A percentile compares a stretch with the other conserved stretches of the same genome.
Conservation (phyloP, 2,329 filamentous ascomycete genomes). For the Ophiostoma quercus region DNA sequence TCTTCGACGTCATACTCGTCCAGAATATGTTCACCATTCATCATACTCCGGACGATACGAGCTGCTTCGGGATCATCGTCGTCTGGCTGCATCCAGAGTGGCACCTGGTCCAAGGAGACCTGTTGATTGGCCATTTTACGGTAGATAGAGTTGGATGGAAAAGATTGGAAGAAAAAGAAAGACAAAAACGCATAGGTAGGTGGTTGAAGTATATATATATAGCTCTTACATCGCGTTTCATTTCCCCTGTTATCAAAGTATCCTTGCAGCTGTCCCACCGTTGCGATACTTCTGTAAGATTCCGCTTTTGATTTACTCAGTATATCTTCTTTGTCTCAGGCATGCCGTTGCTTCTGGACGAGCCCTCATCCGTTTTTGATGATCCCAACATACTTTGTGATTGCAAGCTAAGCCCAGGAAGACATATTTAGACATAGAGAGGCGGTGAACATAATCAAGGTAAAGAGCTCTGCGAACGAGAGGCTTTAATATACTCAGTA, state of each 20-base stretch:
- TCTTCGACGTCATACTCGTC: background rate
- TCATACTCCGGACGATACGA: background rate
- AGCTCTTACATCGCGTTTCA: too few species aligned
- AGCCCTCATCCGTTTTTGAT: too few species aligned
- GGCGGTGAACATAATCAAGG: too few species aligned
- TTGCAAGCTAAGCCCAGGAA: too few species aligned
- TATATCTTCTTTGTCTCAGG: too few species aligned
- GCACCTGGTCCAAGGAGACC: background rate
- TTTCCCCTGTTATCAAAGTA: background rate
- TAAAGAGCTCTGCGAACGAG: too few species aligned
- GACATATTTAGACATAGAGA: too few species aligned
- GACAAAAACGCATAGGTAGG: background rate
- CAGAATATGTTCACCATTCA: background rate
- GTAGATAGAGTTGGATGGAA: background rate
- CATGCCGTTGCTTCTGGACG: too few species aligned
- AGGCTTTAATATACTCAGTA: too few species aligned
- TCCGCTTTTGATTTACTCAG: too few species aligned
- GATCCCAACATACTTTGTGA: too few species aligned
- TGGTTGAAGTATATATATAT: background rate
- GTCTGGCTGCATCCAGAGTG: conserved; percentile 14
- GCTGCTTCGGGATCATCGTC: background rate
- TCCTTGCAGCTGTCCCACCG: background rate
- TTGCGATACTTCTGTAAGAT: background rate
- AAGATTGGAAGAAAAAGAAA: background rate
- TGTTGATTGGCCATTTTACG: conserved; percentile 9